Conservation (phyloP, 495 filamentous ascomycete species). For the Penicillium cosmopolitanum region DNA sequence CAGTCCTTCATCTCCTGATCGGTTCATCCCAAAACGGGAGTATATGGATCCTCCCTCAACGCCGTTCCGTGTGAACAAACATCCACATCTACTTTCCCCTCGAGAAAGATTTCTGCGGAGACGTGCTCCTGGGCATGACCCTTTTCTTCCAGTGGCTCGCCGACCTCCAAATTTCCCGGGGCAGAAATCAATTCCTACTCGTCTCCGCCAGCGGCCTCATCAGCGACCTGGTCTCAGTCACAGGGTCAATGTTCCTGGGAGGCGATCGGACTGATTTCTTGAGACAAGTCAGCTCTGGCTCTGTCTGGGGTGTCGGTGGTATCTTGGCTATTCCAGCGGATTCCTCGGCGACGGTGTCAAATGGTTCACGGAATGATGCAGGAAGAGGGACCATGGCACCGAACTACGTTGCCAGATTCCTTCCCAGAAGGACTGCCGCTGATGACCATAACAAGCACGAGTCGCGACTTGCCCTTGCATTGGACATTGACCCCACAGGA, state of each 20-base stretch:
- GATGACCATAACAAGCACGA: constrained; percentile 71
- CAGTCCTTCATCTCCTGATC: constrained; percentile 54
- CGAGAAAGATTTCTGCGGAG: constrained; percentile 65
- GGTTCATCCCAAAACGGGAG: constrained; percentile 67
- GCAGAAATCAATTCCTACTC: constrained; percentile 25
- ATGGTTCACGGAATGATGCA: constrained; percentile 64
- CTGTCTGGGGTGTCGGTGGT: constrained; percentile 84
- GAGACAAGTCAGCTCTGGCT: constrained; percentile 63
- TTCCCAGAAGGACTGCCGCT: constrained; percentile 54
- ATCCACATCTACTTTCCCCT: constrained; percentile 58
- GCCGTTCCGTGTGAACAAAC: constrained; percentile 68
- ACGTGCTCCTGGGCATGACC: constrained; percentile 61
- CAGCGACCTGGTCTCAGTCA: constrained; percentile 43
- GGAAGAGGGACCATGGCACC: constrained; percentile 75
- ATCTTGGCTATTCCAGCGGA: constrained; percentile 51
- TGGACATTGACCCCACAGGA: constrained; percentile 74
- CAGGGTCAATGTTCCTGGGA: constrained; percentile 23
- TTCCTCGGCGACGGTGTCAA: constrained; percentile 50
- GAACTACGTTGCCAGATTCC: constrained; percentile 71
- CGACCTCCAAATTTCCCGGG: constrained; percentile 24
- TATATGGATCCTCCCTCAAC: constrained; percentile 48
- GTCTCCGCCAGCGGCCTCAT: constrained; percentile 30
- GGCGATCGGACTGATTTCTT: constrained; percentile 14
- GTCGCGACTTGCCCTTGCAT: constrained; percentile 76
- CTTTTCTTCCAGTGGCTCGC: constrained; percentile 56